These are phyloP conservation scores for Penicillium palitans DNA, from an alignment of 2,329 filamentous ascomycete genomes.

Conservation along the genomic window DNA sequence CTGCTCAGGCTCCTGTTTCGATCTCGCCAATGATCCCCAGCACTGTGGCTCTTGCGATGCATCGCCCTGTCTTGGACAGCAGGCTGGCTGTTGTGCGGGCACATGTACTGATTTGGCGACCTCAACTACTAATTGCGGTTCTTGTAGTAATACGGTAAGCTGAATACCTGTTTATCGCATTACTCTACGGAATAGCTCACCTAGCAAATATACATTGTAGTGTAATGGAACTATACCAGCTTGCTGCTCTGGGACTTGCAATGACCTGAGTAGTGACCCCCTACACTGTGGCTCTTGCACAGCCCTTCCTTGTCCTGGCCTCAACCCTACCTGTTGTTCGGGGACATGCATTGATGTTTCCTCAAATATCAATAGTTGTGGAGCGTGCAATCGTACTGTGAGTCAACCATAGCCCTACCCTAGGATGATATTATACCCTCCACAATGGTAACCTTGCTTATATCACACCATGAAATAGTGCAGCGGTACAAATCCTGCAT, in stretches of 20 bases:
- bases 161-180: background rate
- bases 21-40: constrained; percentile 3
- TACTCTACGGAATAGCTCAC: background rate
- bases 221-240: constrained; percentile 12
- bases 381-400: background rate
- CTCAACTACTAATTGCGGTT: constrained; percentile 13
- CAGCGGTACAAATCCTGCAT: background rate
- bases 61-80: constrained; percentile 8
- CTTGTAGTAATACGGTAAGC: constrained; percentile 10
- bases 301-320: constrained; percentile 11
- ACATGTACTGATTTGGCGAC: constrained; percentile 12
- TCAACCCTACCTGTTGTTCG: constrained; percentile 4
- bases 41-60: constrained; percentile 14
- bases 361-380: background rate
- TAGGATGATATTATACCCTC: no score
- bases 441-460: background rate
- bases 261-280: constrained; percentile 7
- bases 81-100: constrained; percentile 15
- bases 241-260: constrained; percentile 19
- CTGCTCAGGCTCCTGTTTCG: constrained; percentile 14
- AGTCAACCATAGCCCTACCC: background rate
- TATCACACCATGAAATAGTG: background rate
- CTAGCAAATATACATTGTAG: background rate
- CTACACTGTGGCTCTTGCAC: constrained; percentile 16
- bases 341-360: background rate